Evolutionary conservation across 2,329 filamentous ascomycete species (phyloP).

Genomic region (Thelonectria olida): DNA sequence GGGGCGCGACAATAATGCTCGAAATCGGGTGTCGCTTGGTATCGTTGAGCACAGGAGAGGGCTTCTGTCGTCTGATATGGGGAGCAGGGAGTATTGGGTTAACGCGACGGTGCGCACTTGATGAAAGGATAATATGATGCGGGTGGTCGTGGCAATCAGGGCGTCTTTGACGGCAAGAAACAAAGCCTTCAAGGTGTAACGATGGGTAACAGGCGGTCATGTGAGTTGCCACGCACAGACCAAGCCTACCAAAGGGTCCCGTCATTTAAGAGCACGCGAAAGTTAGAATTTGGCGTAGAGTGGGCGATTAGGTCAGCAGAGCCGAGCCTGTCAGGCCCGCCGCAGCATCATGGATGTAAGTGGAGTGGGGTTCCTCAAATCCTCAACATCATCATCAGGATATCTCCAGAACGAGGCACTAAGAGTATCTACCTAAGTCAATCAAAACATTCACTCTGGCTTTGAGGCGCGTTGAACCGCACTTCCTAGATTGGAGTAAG

Average conservation of each 20-base stretch:
- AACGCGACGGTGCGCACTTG: conserved; percentile 28
- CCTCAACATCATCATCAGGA: not conserved
- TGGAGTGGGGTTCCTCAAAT: not conserved
- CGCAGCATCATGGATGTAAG: not conserved
- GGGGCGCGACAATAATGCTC: conserved; percentile 20
- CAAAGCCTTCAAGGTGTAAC: conserved; percentile 20
- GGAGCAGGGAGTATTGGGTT: not conserved
- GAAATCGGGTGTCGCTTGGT: not conserved
- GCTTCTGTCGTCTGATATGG: not conserved
- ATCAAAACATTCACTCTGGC: too few species aligned
- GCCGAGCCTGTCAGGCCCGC: too few species aligned
- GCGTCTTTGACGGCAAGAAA: conserved; percentile 24
- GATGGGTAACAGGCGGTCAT: conserved; percentile 42
- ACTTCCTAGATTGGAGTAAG: conserved; percentile 23
- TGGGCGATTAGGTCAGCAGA: not conserved
- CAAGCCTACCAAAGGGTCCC: conserved; percentile 5
- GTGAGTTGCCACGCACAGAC: conserved; percentile 42
- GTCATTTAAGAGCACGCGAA: not conserved
- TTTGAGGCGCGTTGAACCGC: conserved; percentile 5
- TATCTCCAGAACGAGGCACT: too few species aligned
- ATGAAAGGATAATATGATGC: conserved; percentile 29
- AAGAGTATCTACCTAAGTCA: too few species aligned
- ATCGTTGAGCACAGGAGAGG: not conserved
- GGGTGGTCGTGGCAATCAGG: conserved; percentile 28
- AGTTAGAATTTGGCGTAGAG: not conserved